Evolutionary conservation across 768 basidiomycete species (phyloP).

Genomic region (Tephrocybe rancida): DNA sequence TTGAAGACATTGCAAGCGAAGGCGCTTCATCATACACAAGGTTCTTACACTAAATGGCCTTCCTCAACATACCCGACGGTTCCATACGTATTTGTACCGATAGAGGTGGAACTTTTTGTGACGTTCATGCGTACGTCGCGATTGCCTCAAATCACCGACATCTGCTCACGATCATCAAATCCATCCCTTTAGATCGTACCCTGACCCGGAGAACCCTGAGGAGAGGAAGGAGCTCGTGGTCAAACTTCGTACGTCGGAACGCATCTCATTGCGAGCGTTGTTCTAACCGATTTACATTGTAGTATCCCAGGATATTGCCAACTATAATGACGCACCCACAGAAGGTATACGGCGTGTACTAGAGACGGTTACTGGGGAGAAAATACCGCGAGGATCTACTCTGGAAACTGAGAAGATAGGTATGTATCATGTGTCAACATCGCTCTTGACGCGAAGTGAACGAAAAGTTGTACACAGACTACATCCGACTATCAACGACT

Average conservation of each 20-base stretch:
- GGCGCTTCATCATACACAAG: not conserved
- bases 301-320: slow-evolving; percentile 89
- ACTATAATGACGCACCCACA: slow-evolving; percentile 92
- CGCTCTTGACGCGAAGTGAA: not conserved
- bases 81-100: slow-evolving; percentile 88
- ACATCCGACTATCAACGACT: slow-evolving; percentile 90
- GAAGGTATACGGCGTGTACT: slow-evolving; percentile 90
- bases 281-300: slow-evolving; percentile 1
- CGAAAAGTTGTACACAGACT: slow-evolving; percentile 52
- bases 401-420: slow-evolving; percentile 84
- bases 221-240: slow-evolving; percentile 83
- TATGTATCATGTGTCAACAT: slow-evolving; percentile 28
- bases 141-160: not conserved
- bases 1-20: not conserved
- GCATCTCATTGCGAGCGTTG: not conserved
- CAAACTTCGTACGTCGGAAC: slow-evolving; percentile 72
- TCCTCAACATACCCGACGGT: slow-evolving; percentile 57
- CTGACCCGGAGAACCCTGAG: slow-evolving; percentile 61
- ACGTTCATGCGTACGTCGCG: slow-evolving; percentile 75
- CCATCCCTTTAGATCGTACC: slow-evolving; percentile 70
- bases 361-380: slow-evolving; percentile 71
- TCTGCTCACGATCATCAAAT: slow-evolving; percentile 1
- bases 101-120: slow-evolving; percentile 92
- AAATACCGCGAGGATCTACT: slow-evolving; percentile 64
- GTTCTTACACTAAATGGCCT: slow-evolving; percentile 9